Evolutionary conservation across 345 rosid species (phyloP), one percentile per base, ranked within the genome.

Genomic region (Eucalyptus victrix): DNA sequence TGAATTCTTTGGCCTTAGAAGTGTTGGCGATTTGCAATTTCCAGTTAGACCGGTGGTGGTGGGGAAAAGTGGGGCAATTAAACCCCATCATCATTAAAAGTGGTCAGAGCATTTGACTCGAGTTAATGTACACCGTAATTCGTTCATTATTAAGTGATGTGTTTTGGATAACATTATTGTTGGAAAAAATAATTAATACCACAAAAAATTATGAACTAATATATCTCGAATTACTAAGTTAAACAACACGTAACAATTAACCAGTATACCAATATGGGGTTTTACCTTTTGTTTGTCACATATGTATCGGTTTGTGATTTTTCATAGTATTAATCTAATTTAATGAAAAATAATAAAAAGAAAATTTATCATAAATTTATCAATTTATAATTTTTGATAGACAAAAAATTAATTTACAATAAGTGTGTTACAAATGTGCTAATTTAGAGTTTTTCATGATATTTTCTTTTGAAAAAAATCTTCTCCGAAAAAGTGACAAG

Each of bases 241-340:
- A 9, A 53, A 24, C 4, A 0, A 24, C 1, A 56, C 3, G 1
- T 56, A 5, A 9, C 0, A 24, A 56, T 56, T 9, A 21, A 23
- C 3, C 1, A 24, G 0, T 24, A 24, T 24, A 23, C 0, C 1
- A 5, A 23, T 56, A 0, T 56, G 2, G 6, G 30, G 1, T 56
- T 24, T 56, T 11, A 10, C 0, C 1, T 0, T 10, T 0, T 24
- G 0, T 56, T 53, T 53, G 5, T 1, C 11, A 53, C 1, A 53
- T 53, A 53, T 21, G 5, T 53, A 53, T 53, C 1, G 3, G 3
- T 10, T 56, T 10, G 3, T 56, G 1, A 9, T 56, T 56, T 56
- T 56, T 53, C 4, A 0, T 21, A 53, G 0, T 56, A 56, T 24
- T 23, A 10, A 56, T 24, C 0, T 24, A 56, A 56, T 56, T 24